Percentiles rank a stretch among this genome's conserved stretches.
Conservation (phyloP, 2,329 filamentous ascomycete genomes). For the Pyricularia pennisetigena region DNA sequence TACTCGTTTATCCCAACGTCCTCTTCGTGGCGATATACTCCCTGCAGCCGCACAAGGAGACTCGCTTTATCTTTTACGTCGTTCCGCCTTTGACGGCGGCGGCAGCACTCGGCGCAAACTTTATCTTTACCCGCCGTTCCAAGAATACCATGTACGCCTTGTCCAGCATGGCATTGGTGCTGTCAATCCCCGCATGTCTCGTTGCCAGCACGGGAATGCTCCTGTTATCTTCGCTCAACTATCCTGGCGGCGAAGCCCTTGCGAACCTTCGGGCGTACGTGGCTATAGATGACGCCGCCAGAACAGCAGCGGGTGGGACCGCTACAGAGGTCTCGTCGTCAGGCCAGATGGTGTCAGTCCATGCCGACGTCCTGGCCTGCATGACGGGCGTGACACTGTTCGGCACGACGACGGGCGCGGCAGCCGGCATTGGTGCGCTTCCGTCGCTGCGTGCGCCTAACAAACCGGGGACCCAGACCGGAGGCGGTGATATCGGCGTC, state of each 20-base stretch:
- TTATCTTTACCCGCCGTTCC: slow-evolving; percentile 54
- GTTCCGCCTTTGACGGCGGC: slow-evolving; percentile 72
- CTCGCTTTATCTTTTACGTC: slow-evolving; percentile 86
- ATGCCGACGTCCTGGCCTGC: slow-evolving; percentile 57
- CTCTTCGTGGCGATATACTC: slow-evolving; percentile 75
- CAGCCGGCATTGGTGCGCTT: slow-evolving; percentile 6
- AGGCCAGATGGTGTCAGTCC: slow-evolving; percentile 28
- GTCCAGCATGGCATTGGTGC: slow-evolving; percentile 42
- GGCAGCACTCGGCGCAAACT: slow-evolving; percentile 63
- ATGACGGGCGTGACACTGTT: slow-evolving; percentile 65
- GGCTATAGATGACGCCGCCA: slow-evolving; percentile 16
- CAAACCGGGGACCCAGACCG: background rate
- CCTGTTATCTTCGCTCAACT: slow-evolving; percentile 77
- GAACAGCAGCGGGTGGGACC: slow-evolving; percentile 16
- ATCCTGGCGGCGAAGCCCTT: slow-evolving; percentile 81
- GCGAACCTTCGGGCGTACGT: slow-evolving; percentile 34
- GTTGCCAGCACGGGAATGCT: slow-evolving; percentile 57
- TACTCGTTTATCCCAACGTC: slow-evolving; percentile 55
- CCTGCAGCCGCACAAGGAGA: slow-evolving; percentile 88
- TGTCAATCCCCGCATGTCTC: slow-evolving; percentile 52
- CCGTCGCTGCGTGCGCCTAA: slow-evolving; percentile 4
- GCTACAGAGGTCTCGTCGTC: slow-evolving; percentile 7
- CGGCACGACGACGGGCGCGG: slow-evolving; percentile 30
- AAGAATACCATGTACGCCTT: slow-evolving; percentile 50
- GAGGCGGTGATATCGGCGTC: slow-evolving; percentile 14